Conservation (phyloP, 75 land plant genomes). For the Ceratopteris richardii region DNA sequence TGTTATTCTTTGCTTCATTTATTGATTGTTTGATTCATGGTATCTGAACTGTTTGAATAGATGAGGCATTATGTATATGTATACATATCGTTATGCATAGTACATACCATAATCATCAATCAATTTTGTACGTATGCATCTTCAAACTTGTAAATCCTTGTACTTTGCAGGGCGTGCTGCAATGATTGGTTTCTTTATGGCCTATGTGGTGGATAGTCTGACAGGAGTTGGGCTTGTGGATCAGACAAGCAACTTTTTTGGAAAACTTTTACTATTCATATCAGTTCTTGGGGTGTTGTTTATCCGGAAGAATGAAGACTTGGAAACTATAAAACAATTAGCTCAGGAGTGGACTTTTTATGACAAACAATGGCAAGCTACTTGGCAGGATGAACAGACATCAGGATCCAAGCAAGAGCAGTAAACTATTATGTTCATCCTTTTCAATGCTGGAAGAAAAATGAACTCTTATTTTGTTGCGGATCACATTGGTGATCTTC, state of each 20-base stretch:
- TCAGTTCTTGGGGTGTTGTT: constrained; percentile 77
- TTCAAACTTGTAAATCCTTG: too few relatives aligned
- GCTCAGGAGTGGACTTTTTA: constrained; percentile 78
- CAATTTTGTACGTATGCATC: too few relatives aligned
- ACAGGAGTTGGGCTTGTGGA: constrained; percentile 93
- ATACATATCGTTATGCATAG: too few relatives aligned
- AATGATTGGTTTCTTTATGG: constrained; percentile 94
- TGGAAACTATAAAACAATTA: constrained; percentile 55
- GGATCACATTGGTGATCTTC: too few relatives aligned
- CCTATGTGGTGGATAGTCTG: constrained; percentile 75
- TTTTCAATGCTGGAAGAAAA: too few relatives aligned
- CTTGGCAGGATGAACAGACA: constrained; percentile 74
- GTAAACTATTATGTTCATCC: too few relatives aligned
- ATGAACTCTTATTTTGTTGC: too few relatives aligned
- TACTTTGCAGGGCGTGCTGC: constrained; percentile 93
- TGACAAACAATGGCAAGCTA: constrained; percentile 98
- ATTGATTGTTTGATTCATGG: too few relatives aligned
- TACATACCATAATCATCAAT: too few relatives aligned
- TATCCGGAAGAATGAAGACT: constrained; percentile 79
- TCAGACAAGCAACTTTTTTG: constrained; percentile 85
- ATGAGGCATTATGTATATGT: too few relatives aligned
- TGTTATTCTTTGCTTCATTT: too few relatives aligned
- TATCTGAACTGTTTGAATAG: too few relatives aligned
- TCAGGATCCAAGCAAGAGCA: constrained; percentile 15
- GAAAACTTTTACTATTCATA: constrained; percentile 67